phyloP scores from a whole-genome alignment of 106 monocot species.

The Dendrobium nobile region DNA sequence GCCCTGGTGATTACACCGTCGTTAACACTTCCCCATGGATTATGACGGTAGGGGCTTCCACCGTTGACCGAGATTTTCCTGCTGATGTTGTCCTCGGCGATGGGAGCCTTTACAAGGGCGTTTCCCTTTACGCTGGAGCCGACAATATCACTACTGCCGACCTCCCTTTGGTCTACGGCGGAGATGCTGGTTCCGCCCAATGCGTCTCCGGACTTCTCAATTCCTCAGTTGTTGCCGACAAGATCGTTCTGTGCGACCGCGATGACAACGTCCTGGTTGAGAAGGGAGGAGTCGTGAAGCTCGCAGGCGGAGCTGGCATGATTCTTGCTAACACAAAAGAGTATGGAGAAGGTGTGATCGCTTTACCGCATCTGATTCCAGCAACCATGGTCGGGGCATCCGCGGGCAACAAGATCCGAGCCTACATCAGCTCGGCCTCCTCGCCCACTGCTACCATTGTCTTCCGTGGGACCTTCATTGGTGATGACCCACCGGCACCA shows the following conservation, averaged over 20 bases:
- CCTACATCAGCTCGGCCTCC: constrained; percentile 34
- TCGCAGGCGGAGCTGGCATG: constrained; percentile 33
- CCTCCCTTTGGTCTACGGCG: background rate
- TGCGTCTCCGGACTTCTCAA: background rate
- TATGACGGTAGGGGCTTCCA: constrained; percentile 51
- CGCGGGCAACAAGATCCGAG: constrained; percentile 43
- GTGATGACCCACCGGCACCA: constrained; percentile 26
- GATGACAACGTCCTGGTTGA: background rate
- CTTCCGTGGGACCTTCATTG: constrained; percentile 24
- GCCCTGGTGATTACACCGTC: constrained; percentile 26
- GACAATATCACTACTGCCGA: background rate
- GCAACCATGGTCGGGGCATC: constrained; percentile 61
- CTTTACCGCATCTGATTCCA: constrained; percentile 73
- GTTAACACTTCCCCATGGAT: constrained; percentile 55
- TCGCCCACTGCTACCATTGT: constrained; percentile 19
- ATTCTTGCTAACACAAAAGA: constrained; percentile 65
- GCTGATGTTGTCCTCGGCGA: constrained; percentile 35
- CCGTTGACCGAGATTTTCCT: constrained; percentile 48
- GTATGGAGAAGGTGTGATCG: constrained; percentile 66
- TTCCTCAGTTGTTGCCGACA: constrained; percentile 6
- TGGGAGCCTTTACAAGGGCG: constrained; percentile 23
- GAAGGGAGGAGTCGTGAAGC: constrained; percentile 11
- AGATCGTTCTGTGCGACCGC: constrained; percentile 33
- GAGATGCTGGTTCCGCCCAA: background rate
- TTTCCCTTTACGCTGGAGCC: constrained; percentile 32